Percentiles rank a stretch among this genome's conserved stretches.
These are phyloP conservation scores for Thelonectria rubi DNA, from an alignment of 2,329 filamentous ascomycete species.

Conservation along the genomic window DNA sequence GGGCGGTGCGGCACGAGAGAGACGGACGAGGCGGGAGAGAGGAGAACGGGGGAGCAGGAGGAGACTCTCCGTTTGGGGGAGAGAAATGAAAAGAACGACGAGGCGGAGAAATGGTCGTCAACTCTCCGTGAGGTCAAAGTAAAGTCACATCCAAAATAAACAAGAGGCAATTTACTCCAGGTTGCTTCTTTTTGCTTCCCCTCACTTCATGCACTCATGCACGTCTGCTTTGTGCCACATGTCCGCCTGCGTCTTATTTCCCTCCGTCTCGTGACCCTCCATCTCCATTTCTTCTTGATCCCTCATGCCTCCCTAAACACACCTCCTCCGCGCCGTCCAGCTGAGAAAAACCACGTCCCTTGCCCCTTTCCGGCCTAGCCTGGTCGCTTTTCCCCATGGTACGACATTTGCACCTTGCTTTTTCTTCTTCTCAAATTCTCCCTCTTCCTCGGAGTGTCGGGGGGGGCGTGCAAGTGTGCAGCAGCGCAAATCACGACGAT, in stretches of 20 bases:
- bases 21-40: background rate
- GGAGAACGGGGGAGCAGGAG: background rate
- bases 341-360: background rate
- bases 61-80: no score
- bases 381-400: background rate
- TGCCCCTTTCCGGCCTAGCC: background rate
- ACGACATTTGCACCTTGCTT: slow-evolving; percentile 11
- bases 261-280: slow-evolving; percentile 1
- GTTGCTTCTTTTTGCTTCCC: background rate
- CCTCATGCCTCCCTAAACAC: background rate
- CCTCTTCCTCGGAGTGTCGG: no score
- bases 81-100: background rate
- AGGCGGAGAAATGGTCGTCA: no score
- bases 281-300: no score
- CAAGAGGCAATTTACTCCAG: background rate
- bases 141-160: no score
- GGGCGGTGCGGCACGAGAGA: background rate
- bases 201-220: background rate
- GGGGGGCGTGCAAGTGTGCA: background rate
- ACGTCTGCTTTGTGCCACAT: background rate
- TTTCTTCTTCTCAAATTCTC: background rate
- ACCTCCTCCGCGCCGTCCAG: background rate
- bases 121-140: no score
- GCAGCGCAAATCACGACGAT: background rate
- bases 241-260: background rate